A percentile compares a stretch with the other conserved stretches of the same genome.
phyloP scores from a whole-genome alignment of 2,329 filamentous ascomycete species.

The Aureobasidium sp. region DNA sequence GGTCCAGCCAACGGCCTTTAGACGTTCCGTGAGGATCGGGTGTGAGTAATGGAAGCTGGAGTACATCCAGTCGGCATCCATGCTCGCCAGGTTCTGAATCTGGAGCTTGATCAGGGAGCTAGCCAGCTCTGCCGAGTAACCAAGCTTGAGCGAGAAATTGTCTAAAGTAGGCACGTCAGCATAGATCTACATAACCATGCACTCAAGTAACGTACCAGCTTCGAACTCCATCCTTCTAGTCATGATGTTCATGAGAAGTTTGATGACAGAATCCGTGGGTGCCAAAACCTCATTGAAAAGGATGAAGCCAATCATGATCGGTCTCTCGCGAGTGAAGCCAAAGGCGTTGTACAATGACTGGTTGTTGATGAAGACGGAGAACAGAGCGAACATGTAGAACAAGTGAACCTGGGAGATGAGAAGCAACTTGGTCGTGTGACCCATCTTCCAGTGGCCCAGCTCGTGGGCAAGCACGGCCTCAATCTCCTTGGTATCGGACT shows the following conservation, averaged over 20 bases:
- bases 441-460: slow-evolving; percentile 92
- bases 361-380: slow-evolving; percentile 97
- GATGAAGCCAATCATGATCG: slow-evolving; percentile 95
- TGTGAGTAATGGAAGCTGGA: slow-evolving; percentile 98
- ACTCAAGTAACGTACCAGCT: slow-evolving; percentile 53
- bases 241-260: slow-evolving; percentile 91
- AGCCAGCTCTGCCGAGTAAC: slow-evolving; percentile 77
- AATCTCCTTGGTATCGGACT: slow-evolving; percentile 85
- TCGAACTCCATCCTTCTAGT: slow-evolving; percentile 94
- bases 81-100: slow-evolving; percentile 94
- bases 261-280: slow-evolving; percentile 89
- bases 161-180: slow-evolving; percentile 41
- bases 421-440: slow-evolving; percentile 88
- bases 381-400: slow-evolving; percentile 93
- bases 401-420: slow-evolving; percentile 77
- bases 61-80: slow-evolving; percentile 99
- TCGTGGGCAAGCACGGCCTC: slow-evolving; percentile 93
- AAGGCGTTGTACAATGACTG: slow-evolving; percentile 83
- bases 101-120: slow-evolving; percentile 92
- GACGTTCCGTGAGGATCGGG: slow-evolving; percentile 86
- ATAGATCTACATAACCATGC: not conserved
- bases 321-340: slow-evolving; percentile 74
- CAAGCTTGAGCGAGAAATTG: slow-evolving; percentile 75
- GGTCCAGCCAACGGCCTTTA: slow-evolving; percentile 86
- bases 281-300: slow-evolving; percentile 95